Evolutionary conservation across 768 basidiomycete genomes (phyloP), one percentile per base, ranked within the genome.

Genomic region (Serpula lacrymans): DNA sequence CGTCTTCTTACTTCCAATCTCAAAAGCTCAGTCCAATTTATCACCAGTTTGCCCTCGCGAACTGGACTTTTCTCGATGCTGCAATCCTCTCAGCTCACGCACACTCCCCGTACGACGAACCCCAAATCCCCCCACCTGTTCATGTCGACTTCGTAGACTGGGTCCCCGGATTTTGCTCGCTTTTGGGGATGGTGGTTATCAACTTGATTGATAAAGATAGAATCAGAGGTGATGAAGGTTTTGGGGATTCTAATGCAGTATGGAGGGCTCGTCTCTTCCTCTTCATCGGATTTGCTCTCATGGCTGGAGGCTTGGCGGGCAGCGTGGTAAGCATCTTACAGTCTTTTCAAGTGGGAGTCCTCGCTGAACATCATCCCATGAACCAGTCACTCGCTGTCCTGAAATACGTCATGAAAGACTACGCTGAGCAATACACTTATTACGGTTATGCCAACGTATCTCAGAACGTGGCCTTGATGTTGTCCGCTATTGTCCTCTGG

Each of bases 301-400:
- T 99, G 92, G 96, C 96, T 2, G 95, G 96, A 6, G 96, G 96
- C 0, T 59, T 98, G 32, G 96, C 95, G n/a, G 96, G 95, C 36
- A 94, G 92, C 56, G 80, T 96, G 58, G 94, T 97, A 56, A 53
- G 93, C 80, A 11, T 24, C 17, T 27, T 37, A 37, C 17, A 25
- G 27, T 25, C 29, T 21, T 38, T 37, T 31, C 5, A 20, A 17
- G 35, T 9, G 20, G 20, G 22, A 29, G 2, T 6, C 21, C 3
- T 7, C 29, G 16, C 10, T 10, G 8, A 41, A 7, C 33, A n/a
- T 18, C 9, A 16, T 22, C 18, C 10, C 0, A 12, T 4, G 11
- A 2, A 23, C 2, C 58, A 97, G 94, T 85, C 87, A 11, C 72
- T 96, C 8, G 70, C 95, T 24, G 80, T 97, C 39, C 72, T 98